These are phyloP conservation scores for Carex littledalei DNA, from an alignment of 176 grass and related monocot genomes.

Conservation along the genomic window DNA sequence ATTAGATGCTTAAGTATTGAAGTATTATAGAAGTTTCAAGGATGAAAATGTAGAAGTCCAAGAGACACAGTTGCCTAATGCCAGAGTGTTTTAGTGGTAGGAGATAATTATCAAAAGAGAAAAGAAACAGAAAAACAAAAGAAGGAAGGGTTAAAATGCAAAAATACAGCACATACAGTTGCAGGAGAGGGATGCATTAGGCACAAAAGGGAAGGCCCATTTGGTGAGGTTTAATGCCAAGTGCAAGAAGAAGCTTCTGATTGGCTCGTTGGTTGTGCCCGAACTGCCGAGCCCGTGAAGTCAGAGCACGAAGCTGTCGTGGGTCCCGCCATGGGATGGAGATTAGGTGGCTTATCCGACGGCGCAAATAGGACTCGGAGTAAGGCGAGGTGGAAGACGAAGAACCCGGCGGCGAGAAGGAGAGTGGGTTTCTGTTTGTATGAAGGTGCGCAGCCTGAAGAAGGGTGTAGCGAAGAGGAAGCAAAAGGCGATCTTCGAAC, in stretches of 20 bases:
- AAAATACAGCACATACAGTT: too few relatives aligned
- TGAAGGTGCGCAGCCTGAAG: neutral
- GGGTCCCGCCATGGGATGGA: slow-evolving; percentile 24
- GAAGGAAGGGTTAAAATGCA: too few relatives aligned
- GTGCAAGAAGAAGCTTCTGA: slow-evolving; percentile 72
- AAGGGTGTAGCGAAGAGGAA: too few relatives aligned
- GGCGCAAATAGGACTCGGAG: slow-evolving; percentile 8
- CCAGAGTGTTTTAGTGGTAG: too few relatives aligned
- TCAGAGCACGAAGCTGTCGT: slow-evolving; percentile 72
- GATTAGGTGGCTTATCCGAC: neutral
- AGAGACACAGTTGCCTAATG: too few relatives aligned
- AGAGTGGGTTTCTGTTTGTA: neutral
- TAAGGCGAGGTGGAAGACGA: slow-evolving; percentile 36
- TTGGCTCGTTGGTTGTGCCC: slow-evolving; percentile 75
- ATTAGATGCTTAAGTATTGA: too few relatives aligned
- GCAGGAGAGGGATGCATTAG: too few relatives aligned
- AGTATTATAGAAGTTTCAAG: too few relatives aligned
- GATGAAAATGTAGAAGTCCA: too few relatives aligned
- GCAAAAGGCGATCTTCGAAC: too few relatives aligned
- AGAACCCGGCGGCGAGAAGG: slow-evolving; percentile 40
- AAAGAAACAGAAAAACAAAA: too few relatives aligned
- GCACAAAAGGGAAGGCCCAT: slow-evolving; percentile 37
- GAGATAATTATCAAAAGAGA: too few relatives aligned
- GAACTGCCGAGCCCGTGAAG: slow-evolving; percentile 88
- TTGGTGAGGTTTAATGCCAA: slow-evolving; percentile 69